A percentile compares a stretch with the other conserved stretches of the same genome.
phyloP scores from a whole-genome alignment of 768 basidiomycete species.

The Hericium erinaceus region DNA sequence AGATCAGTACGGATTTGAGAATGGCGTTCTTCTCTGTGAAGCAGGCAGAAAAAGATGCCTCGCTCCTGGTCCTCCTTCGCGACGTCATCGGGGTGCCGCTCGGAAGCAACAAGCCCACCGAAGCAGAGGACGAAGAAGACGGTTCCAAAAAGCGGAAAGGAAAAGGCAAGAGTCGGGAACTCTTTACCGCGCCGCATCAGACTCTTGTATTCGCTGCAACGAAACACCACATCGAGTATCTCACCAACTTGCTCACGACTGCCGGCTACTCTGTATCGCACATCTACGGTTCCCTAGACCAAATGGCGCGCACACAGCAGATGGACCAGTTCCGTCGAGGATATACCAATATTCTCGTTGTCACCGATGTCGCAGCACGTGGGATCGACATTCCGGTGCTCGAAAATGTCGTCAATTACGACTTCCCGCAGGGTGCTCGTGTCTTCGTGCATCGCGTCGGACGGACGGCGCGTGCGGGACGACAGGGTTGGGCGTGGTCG shows the following conservation, averaged over 20 bases:
- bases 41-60: slow-evolving; percentile 90
- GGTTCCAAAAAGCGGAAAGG: slow-evolving; percentile 27
- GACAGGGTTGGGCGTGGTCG: slow-evolving; percentile 95
- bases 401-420: slow-evolving; percentile 96
- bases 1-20: slow-evolving; percentile 86
- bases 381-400: slow-evolving; percentile 97
- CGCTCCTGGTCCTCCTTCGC: slow-evolving; percentile 70
- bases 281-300: slow-evolving; percentile 94
- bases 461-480: slow-evolving; percentile 89
- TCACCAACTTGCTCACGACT: slow-evolving; percentile 63
- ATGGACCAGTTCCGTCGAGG: slow-evolving; percentile 87
- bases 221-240: slow-evolving; percentile 97
- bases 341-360: slow-evolving; percentile 75
- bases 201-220: slow-evolving; percentile 93
- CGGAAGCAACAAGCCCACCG: slow-evolving; percentile 24
- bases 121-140: slow-evolving; percentile 19
- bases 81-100: slow-evolving; percentile 83
- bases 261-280: slow-evolving; percentile 87
- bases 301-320: slow-evolving; percentile 78
- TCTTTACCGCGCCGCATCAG: slow-evolving; percentile 69
- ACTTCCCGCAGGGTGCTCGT: slow-evolving; percentile 89
- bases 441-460: slow-evolving; percentile 97
- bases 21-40: slow-evolving; percentile 95
- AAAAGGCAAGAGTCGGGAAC: slow-evolving; percentile 41
- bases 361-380: slow-evolving; percentile 96